Conservation (phyloP, 1,139 yeast species). For the Sugiyamaella neomexicana region DNA sequence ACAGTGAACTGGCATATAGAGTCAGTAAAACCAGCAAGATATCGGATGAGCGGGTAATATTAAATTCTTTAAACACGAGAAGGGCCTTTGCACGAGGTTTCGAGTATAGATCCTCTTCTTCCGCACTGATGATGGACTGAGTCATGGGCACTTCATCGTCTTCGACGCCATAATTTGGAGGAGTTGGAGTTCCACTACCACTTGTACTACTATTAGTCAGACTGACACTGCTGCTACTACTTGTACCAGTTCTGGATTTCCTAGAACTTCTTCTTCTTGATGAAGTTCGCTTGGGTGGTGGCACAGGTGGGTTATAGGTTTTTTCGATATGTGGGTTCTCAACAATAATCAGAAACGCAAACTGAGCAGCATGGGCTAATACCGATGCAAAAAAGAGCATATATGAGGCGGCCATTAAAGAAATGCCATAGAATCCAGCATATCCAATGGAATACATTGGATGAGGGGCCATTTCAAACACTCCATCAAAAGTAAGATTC, state of each 20-base stretch:
- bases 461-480: constrained; percentile 88
- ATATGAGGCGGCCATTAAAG: constrained; percentile 74
- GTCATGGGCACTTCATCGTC: background rate
- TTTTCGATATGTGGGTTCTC: constrained; percentile 89
- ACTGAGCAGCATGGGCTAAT: constrained; percentile 76
- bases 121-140: background rate
- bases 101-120: constrained; percentile 17
- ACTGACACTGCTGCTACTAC: background rate
- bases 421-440: constrained; percentile 84
- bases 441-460: constrained; percentile 94
- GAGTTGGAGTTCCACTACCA: background rate
- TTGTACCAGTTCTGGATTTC: constrained; percentile 6
- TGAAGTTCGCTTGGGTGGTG: constrained; percentile 20
- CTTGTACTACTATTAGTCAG: background rate
- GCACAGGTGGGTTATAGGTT: constrained; percentile 54
- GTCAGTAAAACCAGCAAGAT: constrained; percentile 54
- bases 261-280: constrained; percentile 15
- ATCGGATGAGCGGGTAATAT: constrained; percentile 65
- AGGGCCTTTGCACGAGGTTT: constrained; percentile 47
- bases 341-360: constrained; percentile 71
- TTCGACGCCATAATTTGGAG: constrained; percentile 2
- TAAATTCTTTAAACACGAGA: constrained; percentile 62
- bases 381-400: constrained; percentile 70
- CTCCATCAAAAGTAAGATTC: constrained; percentile 84
- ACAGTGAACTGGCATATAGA: constrained; percentile 49